These are phyloP conservation scores for Rutstroemia sp. DNA, from an alignment of 2,329 filamentous ascomycete species.

Conservation along the genomic window DNA sequence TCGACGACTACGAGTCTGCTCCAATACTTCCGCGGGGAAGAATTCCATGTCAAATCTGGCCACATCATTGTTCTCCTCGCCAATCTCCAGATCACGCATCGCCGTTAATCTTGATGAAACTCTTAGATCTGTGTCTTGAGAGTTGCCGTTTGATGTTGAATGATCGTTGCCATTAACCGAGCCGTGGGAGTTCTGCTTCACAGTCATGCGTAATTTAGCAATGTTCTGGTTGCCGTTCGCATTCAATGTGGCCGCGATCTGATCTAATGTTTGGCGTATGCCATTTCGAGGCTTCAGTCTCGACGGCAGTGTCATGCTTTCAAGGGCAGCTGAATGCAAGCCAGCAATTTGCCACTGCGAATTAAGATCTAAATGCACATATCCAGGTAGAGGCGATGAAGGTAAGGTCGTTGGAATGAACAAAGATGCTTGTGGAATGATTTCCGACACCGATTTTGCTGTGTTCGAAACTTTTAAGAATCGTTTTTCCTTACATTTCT, in stretches of 20 bases:
- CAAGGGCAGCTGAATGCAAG: slow-evolving; percentile 66
- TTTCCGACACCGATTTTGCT: slow-evolving; percentile 61
- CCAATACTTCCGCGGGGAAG: slow-evolving; percentile 23
- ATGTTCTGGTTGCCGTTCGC: slow-evolving; percentile 73
- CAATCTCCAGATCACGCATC: slow-evolving; percentile 11
- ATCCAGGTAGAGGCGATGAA: slow-evolving; percentile 46
- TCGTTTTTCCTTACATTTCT: slow-evolving; percentile 47
- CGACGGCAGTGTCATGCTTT: slow-evolving; percentile 71
- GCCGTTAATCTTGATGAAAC: slow-evolving; percentile 16
- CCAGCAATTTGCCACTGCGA: slow-evolving; percentile 79
- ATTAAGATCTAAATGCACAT: slow-evolving; percentile 50
- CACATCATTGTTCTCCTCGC: slow-evolving; percentile 24
- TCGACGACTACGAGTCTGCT: slow-evolving; percentile 24
- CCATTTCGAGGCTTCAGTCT: slow-evolving; percentile 48
- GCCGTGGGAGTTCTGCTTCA: slow-evolving; percentile 17
- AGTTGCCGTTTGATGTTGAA: slow-evolving; percentile 14
- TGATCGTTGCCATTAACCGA: not conserved
- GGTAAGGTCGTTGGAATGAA: slow-evolving; percentile 68
- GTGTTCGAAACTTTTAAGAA: slow-evolving; percentile 63
- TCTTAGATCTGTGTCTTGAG: slow-evolving; percentile 24
- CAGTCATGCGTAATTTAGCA: slow-evolving; percentile 62
- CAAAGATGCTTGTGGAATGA: slow-evolving; percentile 65
- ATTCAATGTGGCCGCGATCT: slow-evolving; percentile 61
- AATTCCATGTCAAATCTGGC: slow-evolving; percentile 32
- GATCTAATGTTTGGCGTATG: slow-evolving; percentile 44